A percentile compares a stretch with the other conserved stretches of the same genome.
These are phyloP conservation scores for Ceratopteris richardii DNA, from an alignment of 75 land plant genomes.

Conservation along the genomic window DNA sequence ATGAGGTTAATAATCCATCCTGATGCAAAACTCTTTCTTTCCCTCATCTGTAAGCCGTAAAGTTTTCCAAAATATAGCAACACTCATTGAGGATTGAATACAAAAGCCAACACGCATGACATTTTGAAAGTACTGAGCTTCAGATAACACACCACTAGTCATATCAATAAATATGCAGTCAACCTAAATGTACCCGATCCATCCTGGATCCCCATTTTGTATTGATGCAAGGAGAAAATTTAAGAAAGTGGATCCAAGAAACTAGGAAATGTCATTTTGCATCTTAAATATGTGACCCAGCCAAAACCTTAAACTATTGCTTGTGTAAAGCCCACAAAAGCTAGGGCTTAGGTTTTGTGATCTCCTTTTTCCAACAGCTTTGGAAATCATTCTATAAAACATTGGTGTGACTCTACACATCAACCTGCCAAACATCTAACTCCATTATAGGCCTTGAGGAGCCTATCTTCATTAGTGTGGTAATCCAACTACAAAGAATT, in stretches of 20 bases:
- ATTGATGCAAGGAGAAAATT: slow-evolving; percentile 57
- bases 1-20: slow-evolving; percentile 92
- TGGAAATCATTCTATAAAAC: slow-evolving; percentile 47
- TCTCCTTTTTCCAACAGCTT: slow-evolving; percentile 65
- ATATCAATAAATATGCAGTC: not conserved
- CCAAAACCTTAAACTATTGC: slow-evolving; percentile 93
- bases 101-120: slow-evolving; percentile 94
- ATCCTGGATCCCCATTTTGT: too few species aligned
- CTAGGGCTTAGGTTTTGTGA: slow-evolving; percentile 73
- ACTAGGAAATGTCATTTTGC: slow-evolving; percentile 86
- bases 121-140: slow-evolving; percentile 95
- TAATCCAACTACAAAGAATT: slow-evolving; percentile 73
- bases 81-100: slow-evolving; percentile 80
- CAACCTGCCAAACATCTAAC: slow-evolving; percentile 87
- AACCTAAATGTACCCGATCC: too few species aligned
- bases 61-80: slow-evolving; percentile 93
- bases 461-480: slow-evolving; percentile 81
- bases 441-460: slow-evolving; percentile 65
- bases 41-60: slow-evolving; percentile 68
- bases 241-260: slow-evolving; percentile 82
- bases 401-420: slow-evolving; percentile 82
- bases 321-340: slow-evolving; percentile 63
- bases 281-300: slow-evolving; percentile 86
- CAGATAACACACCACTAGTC: slow-evolving; percentile 51
- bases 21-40: slow-evolving; percentile 60